These are phyloP conservation scores for Yamadazyma phyllophila DNA, from an alignment of 805 yeast genomes.

Conservation along the genomic window DNA sequence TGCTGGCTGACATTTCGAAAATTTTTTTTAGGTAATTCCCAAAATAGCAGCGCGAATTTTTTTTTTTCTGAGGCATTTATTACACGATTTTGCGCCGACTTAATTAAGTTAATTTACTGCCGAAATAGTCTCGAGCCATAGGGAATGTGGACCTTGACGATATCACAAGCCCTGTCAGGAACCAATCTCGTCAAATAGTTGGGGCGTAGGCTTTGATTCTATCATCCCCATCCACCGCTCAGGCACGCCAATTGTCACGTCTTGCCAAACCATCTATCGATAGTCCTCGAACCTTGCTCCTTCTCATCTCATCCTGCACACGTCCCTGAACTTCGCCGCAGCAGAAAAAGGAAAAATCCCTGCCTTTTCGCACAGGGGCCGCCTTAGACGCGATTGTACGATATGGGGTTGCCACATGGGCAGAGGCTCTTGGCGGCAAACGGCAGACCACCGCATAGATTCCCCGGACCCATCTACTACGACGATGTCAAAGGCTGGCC, in stretches of 20 bases:
- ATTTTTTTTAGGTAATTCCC: constrained; percentile 2
- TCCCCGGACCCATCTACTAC: neutral
- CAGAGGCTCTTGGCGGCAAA: neutral
- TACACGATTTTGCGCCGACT: constrained; percentile 8
- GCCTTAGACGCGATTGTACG: constrained; percentile 5
- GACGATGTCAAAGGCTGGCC: too few species aligned
- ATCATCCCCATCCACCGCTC: neutral
- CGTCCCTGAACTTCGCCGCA: constrained; percentile 1
- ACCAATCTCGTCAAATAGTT: neutral
- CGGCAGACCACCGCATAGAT: neutral
- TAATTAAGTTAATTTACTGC: constrained; percentile 5
- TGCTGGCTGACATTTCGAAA: neutral
- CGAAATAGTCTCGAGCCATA: constrained; percentile 3
- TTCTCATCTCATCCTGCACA: constrained; percentile 4
- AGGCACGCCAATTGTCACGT: neutral
- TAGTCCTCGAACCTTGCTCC: neutral
- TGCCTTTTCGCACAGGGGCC: neutral
- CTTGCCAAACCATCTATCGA: neutral
- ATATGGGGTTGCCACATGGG: constrained; percentile 2
- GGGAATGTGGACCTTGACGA: neutral
- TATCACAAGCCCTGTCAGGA: neutral
- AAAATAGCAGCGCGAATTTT: constrained; percentile 7
- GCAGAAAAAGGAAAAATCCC: constrained; percentile 1
- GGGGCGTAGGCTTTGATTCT: too few species aligned
- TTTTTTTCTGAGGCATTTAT: neutral